Base-by-base conservation (phyloP, 805 yeast species). In the Candida easanensis region DNA sequence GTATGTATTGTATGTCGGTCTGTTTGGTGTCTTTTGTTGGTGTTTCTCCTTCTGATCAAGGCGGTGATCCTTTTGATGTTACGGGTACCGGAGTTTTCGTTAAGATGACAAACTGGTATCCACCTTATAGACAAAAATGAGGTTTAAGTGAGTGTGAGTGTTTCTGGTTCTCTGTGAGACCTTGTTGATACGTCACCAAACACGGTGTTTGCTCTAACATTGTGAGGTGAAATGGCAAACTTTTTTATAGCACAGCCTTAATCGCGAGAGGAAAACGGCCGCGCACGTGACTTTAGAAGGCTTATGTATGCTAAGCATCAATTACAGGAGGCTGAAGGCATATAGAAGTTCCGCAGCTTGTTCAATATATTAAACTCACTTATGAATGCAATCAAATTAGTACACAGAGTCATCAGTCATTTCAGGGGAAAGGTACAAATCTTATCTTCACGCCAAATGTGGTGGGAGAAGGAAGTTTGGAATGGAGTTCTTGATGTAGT, bases 401-500 rank as follows among this genome's bases (percentile, higher is more conserved):
- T 23, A 19, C 25, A 17, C 7, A 22, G 25, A n/a, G 30, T 26
- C 30, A 26, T 26, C 30, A 26, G 30, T 26, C 30, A 26, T 26
- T 10, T 21, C 17, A 20, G 37, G 7, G 5, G 14, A 14, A 16
- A 5, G 30, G 8, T 11, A n/a, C 5, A 2, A 5, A 13, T 26
- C n/a, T 11, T 6, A 26, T 13, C n/a, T n/a, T 42, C 37, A 69
- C 11, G 90, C 95, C 53, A 93, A 71, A 61, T 93, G 98, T 6
- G 98, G 98, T 25, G 99, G 98, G 27, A 93, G 74, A 42, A 93
- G 68, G 65, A 93, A 84, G 71, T 91, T 91, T 27, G 99, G 97
- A 54, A 93, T 89, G 39, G 93, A 80, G 70, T 88, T 90, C 66
- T 90, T 91, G 68, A 93, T 85, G 68, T 84, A 79, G 66, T 90